Evolutionary conservation across 768 basidiomycete species (phyloP), one percentile per base, ranked within the genome.

Genomic region (Amanita muscaria): DNA sequence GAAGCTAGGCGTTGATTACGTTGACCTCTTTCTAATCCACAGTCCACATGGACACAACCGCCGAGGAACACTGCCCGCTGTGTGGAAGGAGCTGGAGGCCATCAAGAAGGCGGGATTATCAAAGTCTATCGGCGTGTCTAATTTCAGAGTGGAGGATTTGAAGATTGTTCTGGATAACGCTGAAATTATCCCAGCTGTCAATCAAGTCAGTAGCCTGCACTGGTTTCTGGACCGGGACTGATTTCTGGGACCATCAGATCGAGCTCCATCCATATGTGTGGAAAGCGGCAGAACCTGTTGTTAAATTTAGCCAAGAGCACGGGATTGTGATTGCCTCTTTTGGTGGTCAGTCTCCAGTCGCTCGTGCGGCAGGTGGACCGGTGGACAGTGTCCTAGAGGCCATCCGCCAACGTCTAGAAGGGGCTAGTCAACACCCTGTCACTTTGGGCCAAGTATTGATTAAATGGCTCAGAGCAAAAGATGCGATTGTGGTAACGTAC

Each of bases 251-350:
- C n/a, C n/a, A n/a, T n/a, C 37, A 85, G 79, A 80, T 87, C 39
- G 70, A 72, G 47, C 63, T 86, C 24, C 80, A 85, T 56, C 83
- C 86, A 9, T 87, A 84, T 56, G 75, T 83, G 42, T 80, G 77
- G 66, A 70, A 75, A 25, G 67, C 73, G 15, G 73, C 73, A 31
- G 70, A 76, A 49, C 71, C 71, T 3, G 65, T 82, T 29, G 63
- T 83, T 43, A 68, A 73, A 25, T 74, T 72, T 45, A 64, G 73
- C 50, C 60, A 67, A 22, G 65, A 79, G 51, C 67, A 80, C 45
- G 74, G 75, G 12, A 82, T 87, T 51, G 74, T 78, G 43, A 68
- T 74, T 25, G 79, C 79, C 46, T 80, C 78, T 0, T 88, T 83
- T 55, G 75, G 79, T 36, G 77, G 80, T 24, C 70, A 80, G 47